phyloP scores from a whole-genome alignment of 176 grass and related monocot genomes.

The Zoysia japonica region DNA sequence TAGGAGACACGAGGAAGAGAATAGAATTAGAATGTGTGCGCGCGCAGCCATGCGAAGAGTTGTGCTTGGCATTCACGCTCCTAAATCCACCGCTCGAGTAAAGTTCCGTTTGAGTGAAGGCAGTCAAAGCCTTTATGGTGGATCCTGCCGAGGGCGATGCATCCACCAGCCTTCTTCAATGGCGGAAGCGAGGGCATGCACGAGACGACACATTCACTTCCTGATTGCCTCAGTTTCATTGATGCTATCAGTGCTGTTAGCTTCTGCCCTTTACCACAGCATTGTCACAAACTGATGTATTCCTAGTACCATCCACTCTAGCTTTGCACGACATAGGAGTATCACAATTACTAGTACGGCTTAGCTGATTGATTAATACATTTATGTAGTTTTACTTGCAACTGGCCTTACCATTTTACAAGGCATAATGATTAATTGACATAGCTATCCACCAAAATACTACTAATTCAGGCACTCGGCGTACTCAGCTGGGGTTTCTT shows the following conservation, averaged over 20 bases:
- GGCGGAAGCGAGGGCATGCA: conserved; percentile 6
- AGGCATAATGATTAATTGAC: conserved; percentile 30
- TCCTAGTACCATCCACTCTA: background rate
- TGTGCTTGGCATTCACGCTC: conserved; percentile 42
- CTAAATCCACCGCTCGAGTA: conserved; percentile 22
- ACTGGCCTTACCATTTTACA: conserved; percentile 11
- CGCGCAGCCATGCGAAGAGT: background rate
- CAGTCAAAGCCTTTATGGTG: conserved; percentile 51
- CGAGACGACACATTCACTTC: conserved; percentile 43
- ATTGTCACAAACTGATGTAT: background rate
- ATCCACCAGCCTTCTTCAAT: conserved; percentile 50
- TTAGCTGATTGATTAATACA: conserved; percentile 36
- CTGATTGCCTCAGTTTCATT: conserved; percentile 58
- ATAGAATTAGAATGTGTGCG: conserved; percentile 32
- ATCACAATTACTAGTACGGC: conserved; percentile 33
- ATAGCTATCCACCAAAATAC: background rate
- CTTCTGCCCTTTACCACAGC: conserved; percentile 22
- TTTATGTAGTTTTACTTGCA: conserved; percentile 37
- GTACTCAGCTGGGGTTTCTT: conserved; percentile 35
- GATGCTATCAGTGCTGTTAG: conserved; percentile 22
- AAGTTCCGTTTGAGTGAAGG: conserved; percentile 15
- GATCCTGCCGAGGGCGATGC: background rate
- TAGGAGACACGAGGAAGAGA: conserved; percentile 22
- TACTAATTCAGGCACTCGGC: conserved; percentile 18
- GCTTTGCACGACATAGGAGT: conserved; percentile 1